Evolutionary conservation across 192 early-diverging fungal genomes (phyloP).

Genomic region (Pilaira anomala): DNA sequence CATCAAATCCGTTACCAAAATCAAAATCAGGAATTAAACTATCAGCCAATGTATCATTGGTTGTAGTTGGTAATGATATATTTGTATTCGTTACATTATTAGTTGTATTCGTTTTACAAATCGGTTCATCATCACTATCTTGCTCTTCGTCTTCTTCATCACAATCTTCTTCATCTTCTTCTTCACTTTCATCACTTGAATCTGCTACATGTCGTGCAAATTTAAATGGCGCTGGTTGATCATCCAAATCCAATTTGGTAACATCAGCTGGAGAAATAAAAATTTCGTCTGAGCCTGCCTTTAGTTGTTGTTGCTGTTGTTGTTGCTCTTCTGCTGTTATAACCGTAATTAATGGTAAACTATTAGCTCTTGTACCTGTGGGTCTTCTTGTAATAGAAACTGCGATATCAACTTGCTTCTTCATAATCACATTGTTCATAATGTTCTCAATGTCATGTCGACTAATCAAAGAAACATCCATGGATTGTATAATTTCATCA

Average conservation of each 20-base stretch:
- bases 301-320: neutral
- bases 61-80: neutral
- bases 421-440: conserved; percentile 18
- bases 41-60: conserved; percentile 1
- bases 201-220: conserved; percentile 35
- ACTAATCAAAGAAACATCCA: conserved; percentile 16
- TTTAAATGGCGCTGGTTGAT: conserved; percentile 15
- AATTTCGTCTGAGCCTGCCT: neutral
- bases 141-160: conserved; percentile 31
- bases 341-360: conserved; percentile 27
- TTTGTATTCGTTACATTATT: neutral
- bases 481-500: conserved; percentile 3
- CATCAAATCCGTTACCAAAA: conserved; percentile 23
- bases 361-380: conserved; percentile 19
- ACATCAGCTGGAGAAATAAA: neutral
- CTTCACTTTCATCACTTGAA: conserved; percentile 40
- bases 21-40: conserved; percentile 25
- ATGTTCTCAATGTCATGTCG: neutral
- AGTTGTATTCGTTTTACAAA: conserved; percentile 14
- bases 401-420: conserved; percentile 2
- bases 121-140: conserved; percentile 36
- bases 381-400: neutral
- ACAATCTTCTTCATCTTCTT: conserved; percentile 27
- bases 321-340: neutral
- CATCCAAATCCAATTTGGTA: conserved; percentile 8